A percentile compares a stretch with the other conserved stretches of the same genome.
These are phyloP conservation scores for Tolypocladium nubicola DNA, from an alignment of 2,329 filamentous ascomycete species.

Conservation along the genomic window DNA sequence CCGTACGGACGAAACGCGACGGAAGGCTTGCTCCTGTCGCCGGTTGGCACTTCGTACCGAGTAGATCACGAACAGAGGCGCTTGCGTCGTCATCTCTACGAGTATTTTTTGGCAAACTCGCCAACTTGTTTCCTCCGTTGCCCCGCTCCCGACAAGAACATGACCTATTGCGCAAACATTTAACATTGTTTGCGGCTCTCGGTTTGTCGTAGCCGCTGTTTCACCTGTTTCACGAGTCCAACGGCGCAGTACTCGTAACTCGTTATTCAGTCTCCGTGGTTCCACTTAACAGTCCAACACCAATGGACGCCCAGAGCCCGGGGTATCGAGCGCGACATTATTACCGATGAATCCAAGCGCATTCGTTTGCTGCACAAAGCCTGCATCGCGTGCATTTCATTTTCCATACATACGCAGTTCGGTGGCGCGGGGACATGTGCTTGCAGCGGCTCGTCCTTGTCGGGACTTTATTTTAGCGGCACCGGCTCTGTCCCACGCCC, in stretches of 20 bases:
- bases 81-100: not conserved
- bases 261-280: not conserved
- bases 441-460: not conserved
- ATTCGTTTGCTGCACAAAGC: not conserved
- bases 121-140: not conserved
- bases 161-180: too few species aligned
- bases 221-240: not conserved
- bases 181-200: not conserved
- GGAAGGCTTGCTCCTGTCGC: not conserved
- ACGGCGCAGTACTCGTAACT: not conserved
- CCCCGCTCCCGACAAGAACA: not conserved
- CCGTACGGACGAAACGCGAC: not conserved
- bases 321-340: not conserved
- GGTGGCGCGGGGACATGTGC: not conserved
- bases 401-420: not conserved
- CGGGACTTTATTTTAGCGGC: slow-evolving; percentile 11
- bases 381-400: not conserved
- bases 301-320: not conserved
- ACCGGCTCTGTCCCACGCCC: slow-evolving; percentile 1
- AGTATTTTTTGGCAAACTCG: too few species aligned
- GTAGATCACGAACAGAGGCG: not conserved
- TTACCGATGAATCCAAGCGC: not conserved
- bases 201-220: not conserved
- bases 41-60: not conserved
- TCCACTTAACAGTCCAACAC: not conserved